phyloP scores from a whole-genome alignment of 768 basidiomycete genomes.

The Mycena kentingensis region DNA sequence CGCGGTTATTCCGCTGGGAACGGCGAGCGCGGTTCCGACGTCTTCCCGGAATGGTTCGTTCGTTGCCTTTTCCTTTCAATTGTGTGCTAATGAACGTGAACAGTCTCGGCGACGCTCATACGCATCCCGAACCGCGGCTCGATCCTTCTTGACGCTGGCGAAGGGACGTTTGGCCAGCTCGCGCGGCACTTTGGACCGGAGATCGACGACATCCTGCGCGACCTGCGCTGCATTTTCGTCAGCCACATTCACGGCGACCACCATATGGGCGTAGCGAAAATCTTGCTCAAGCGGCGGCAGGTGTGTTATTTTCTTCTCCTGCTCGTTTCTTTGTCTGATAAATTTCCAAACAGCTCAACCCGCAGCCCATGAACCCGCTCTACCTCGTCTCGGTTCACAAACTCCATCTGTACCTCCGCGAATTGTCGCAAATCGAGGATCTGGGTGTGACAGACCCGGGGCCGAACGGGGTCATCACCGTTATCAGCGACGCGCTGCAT shows the following conservation, averaged over 20 bases:
- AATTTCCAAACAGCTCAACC: constrained; percentile 55
- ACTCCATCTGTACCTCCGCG: constrained; percentile 68
- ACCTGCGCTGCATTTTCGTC: constrained; percentile 79
- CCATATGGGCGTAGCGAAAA: constrained; percentile 77
- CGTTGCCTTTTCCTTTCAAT: not conserved
- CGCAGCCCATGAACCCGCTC: constrained; percentile 61
- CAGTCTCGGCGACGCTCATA: constrained; percentile 78
- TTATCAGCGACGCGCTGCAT: constrained; percentile 60
- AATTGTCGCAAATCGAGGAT: constrained; percentile 71
- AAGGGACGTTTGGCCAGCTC: constrained; percentile 92
- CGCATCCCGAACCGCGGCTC: constrained; percentile 71
- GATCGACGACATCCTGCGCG: constrained; percentile 62
- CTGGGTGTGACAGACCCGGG: constrained; percentile 57
- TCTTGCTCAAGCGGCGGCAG: constrained; percentile 69
- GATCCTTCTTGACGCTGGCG: constrained; percentile 86
- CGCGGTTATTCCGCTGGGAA: constrained; percentile 77
- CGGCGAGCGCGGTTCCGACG: constrained; percentile 82
- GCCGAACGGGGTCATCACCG: constrained; percentile 53
- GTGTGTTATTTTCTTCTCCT: constrained; percentile 37
- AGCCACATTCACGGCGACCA: constrained; percentile 94
- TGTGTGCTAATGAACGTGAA: not conserved
- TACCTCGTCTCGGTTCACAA: constrained; percentile 66
- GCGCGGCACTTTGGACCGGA: constrained; percentile 70
- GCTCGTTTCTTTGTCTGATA: not conserved
- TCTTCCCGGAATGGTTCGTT: constrained; percentile 83